A percentile compares a stretch with the other conserved stretches of the same genome.
Conservation (phyloP, 1,139 yeast genomes). For the Pneumocystis murina region DNA sequence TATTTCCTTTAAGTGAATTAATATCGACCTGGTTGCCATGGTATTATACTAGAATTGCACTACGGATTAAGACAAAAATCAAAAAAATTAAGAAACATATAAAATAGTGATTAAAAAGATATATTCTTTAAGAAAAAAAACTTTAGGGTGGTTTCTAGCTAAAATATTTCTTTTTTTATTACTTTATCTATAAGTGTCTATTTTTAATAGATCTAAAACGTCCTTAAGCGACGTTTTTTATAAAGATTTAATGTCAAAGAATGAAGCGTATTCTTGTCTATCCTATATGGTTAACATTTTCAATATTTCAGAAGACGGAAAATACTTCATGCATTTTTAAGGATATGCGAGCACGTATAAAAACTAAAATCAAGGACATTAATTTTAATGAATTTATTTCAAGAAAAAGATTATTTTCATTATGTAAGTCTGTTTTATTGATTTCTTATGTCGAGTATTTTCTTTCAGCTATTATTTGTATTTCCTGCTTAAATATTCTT, state of each 20-base stretch:
- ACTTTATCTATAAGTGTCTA: neutral
- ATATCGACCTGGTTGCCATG: neutral
- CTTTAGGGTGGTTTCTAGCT: neutral
- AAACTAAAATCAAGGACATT: neutral
- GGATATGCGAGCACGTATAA: neutral
- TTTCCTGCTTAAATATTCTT: slow-evolving; percentile 36
- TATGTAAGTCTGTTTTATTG: neutral
- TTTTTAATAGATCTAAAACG: neutral
- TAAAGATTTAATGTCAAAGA: neutral
- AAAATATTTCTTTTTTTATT: neutral
- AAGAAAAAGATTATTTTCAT: neutral
- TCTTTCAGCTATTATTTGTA: slow-evolving; percentile 31
- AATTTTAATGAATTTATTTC: neutral
- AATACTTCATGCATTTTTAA: neutral
- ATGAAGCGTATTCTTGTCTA: neutral
- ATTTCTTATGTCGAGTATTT: slow-evolving; percentile 19
- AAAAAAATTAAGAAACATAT: neutral
- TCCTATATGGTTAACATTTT: neutral
- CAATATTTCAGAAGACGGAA: neutral
- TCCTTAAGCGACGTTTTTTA: neutral
- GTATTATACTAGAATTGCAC: neutral
- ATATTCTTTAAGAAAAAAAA: neutral
- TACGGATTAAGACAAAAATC: neutral
- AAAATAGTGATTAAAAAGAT: neutral
- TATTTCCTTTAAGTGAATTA: no score